Conservation (phyloP, 2,329 filamentous ascomycete genomes). For the Verticillium nonalfalfae region DNA sequence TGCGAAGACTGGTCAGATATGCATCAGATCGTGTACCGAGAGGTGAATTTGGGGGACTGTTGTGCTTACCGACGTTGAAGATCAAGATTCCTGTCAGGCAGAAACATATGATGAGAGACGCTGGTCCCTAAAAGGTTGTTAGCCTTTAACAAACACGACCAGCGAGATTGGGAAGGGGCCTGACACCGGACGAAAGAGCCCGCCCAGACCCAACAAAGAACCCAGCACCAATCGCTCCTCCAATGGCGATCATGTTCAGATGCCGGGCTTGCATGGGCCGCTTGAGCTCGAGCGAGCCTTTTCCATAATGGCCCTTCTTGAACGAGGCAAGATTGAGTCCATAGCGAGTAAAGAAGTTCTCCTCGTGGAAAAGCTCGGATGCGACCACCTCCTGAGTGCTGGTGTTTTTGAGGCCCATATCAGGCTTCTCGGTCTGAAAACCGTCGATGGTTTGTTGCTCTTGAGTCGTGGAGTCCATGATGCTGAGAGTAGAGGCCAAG, state of each 20-base stretch:
- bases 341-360: conserved; percentile 11
- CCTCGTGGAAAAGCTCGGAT: no score
- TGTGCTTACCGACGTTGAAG: conserved; percentile 36
- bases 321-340: conserved; percentile 16
- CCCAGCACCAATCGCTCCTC: conserved; percentile 51
- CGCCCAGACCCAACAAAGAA: conserved; percentile 55
- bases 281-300: conserved; percentile 16
- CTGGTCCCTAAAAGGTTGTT: conserved; percentile 21
- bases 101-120: conserved; percentile 32
- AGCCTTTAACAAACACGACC: background rate
- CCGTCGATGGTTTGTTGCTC: no score
- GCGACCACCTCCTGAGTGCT: no score
- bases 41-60: background rate
- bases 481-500: no score
- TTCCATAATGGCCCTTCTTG: conserved; percentile 13
- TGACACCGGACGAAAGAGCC: conserved; percentile 39
- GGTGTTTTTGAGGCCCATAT: no score
- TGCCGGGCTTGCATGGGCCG: conserved; percentile 36
- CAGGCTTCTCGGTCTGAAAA: no score
- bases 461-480: no score
- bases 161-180: conserved; percentile 7
- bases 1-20: conserved; percentile 49
- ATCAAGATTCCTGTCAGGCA: conserved; percentile 46
- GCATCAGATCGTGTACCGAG: background rate
- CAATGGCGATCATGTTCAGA: conserved; percentile 45